phyloP scores from a whole-genome alignment of 1,284 basidiomycete species.

The Malassezia sp. region DNA sequence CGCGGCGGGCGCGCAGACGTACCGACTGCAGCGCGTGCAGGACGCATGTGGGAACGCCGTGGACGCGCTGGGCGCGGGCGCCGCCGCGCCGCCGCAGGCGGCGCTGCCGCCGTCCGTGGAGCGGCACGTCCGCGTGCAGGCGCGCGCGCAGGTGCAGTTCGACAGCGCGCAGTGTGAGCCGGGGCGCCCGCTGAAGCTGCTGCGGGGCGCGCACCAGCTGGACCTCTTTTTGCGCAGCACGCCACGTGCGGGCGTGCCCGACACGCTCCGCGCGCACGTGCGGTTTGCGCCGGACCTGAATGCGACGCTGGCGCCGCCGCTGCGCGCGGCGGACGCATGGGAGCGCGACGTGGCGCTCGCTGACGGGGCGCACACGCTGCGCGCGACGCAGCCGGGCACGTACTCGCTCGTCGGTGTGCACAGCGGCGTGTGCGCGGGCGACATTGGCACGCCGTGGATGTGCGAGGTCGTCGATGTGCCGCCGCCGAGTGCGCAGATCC shows the following conservation, averaged over 20 bases:
- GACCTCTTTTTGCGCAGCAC: conserved; percentile 18
- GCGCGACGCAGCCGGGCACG: conserved; percentile 57
- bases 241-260: conserved; percentile 4
- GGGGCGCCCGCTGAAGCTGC: conserved; percentile 61
- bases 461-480: conserved; percentile 51
- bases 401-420: conserved; percentile 64
- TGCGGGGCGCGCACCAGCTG: conserved; percentile 49
- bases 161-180: conserved; percentile 56
- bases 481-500: conserved; percentile 65
- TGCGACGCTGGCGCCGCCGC: conserved; percentile 19
- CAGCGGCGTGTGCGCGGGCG: conserved; percentile 57
- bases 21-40: conserved; percentile 27
- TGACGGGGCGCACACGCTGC: conserved; percentile 9
- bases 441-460: conserved; percentile 32
- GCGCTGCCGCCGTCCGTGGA: too few relatives aligned
- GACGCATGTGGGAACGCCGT: conserved; percentile 41
- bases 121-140: conserved; percentile 61
- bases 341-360: conserved; percentile 14
- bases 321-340: conserved; percentile 14
- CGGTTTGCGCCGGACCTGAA: conserved; percentile 22
- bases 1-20: conserved; percentile 27
- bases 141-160: conserved; percentile 66
- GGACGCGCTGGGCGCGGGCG: neutral
- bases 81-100: too few relatives aligned
- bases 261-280: conserved; percentile 20